These are phyloP conservation scores for Penicillium pancosmium DNA, from an alignment of 495 filamentous ascomycete species.

Conservation along the genomic window DNA sequence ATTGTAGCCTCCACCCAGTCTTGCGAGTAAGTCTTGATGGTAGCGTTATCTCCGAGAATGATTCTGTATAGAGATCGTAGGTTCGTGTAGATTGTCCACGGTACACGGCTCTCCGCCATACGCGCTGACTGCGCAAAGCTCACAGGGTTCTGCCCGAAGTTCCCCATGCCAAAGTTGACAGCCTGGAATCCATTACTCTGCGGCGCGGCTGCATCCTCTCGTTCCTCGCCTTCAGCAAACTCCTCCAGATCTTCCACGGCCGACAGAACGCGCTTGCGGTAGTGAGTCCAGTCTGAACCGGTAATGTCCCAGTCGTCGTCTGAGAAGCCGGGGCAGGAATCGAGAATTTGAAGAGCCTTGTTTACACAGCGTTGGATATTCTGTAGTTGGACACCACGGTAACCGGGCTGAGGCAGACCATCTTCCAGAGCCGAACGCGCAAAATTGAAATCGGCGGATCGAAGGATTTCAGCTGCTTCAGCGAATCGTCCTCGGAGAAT, in stretches of 20 bases:
- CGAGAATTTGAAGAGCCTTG: constrained; percentile 64
- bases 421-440: constrained; percentile 63
- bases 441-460: constrained; percentile 71
- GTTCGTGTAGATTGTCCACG: constrained; percentile 83
- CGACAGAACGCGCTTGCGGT: constrained; percentile 67
- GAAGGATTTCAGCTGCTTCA: constrained; percentile 64
- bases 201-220: constrained; percentile 30
- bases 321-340: constrained; percentile 67
- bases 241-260: constrained; percentile 66
- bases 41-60: constrained; percentile 66
- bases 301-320: constrained; percentile 74
- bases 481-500: constrained; percentile 71
- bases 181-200: constrained; percentile 48
- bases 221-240: constrained; percentile 73
- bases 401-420: constrained; percentile 61
- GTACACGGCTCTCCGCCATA: constrained; percentile 78
- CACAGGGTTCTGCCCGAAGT: constrained; percentile 32
- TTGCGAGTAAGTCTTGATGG: constrained; percentile 69
- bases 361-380: constrained; percentile 72
- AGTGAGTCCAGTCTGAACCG: constrained; percentile 75
- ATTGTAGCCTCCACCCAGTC: constrained; percentile 90
- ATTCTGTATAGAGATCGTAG: constrained; percentile 74
- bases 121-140: constrained; percentile 65
- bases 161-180: constrained; percentile 56
- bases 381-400: constrained; percentile 68